A percentile compares a stretch with the other conserved stretches of the same genome.
Conservation (phyloP, 495 filamentous ascomycete genomes). For the Annulohypoxylon nitens region DNA sequence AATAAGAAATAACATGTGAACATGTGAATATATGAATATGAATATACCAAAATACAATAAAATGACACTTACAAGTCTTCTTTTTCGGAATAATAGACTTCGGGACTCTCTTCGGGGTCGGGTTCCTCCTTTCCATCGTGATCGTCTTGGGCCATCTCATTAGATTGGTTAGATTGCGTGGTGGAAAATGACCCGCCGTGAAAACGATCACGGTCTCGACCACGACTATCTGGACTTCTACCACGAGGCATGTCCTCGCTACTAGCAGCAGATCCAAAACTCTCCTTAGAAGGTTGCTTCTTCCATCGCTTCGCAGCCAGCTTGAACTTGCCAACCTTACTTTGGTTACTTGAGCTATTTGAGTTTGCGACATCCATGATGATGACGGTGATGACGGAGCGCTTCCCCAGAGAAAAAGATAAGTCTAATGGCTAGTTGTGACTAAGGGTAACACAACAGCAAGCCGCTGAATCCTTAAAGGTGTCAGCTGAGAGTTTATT, state of each 20-base stretch:
- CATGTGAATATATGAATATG: no score
- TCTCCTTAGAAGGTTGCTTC: slow-evolving; percentile 56
- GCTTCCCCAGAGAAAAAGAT: slow-evolving; percentile 1
- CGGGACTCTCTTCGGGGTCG: slow-evolving; percentile 28
- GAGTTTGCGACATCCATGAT: slow-evolving; percentile 46
- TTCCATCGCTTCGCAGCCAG: slow-evolving; percentile 60
- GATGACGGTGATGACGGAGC: slow-evolving; percentile 32
- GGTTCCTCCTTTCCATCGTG: slow-evolving; percentile 22
- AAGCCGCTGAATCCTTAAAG: slow-evolving; percentile 11
- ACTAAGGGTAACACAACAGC: slow-evolving; percentile 33
- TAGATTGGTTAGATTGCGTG: slow-evolving; percentile 42
- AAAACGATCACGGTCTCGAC: slow-evolving; percentile 45
- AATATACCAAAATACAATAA: slow-evolving; percentile 1
- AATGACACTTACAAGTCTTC: slow-evolving; percentile 48
- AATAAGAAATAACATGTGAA: not conserved
- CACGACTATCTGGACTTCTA: slow-evolving; percentile 39
- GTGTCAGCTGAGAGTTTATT: slow-evolving; percentile 7
- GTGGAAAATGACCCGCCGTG: slow-evolving; percentile 46
- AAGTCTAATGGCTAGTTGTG: not conserved
- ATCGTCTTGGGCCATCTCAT: slow-evolving; percentile 43
- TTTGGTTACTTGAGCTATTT: slow-evolving; percentile 41
- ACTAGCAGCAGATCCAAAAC: slow-evolving; percentile 53
- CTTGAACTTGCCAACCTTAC: slow-evolving; percentile 61
- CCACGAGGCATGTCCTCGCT: slow-evolving; percentile 50
- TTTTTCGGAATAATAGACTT: slow-evolving; percentile 45